phyloP scores from a whole-genome alignment of 331 rosid genomes.

The Acacia pycnantha region DNA sequence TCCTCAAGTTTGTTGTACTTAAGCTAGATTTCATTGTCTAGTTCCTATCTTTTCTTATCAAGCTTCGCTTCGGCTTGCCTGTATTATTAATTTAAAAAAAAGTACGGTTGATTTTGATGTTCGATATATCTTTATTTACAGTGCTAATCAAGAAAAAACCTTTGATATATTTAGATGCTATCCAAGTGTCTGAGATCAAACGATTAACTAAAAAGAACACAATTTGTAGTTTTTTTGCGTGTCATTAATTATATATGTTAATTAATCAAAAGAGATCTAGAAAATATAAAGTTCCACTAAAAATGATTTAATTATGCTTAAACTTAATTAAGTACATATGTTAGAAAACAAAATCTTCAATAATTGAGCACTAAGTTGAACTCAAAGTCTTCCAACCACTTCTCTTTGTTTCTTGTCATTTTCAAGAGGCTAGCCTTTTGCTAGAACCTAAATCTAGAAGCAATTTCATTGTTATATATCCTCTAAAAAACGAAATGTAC shows the following conservation, averaged over 20 bases:
- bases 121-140: background rate
- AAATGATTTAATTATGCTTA: background rate
- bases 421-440: background rate
- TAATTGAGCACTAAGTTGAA: slow-evolving; percentile 7
- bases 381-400: background rate
- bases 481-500: background rate
- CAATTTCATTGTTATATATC: background rate
- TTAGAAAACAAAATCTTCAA: background rate
- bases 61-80: too few species aligned
- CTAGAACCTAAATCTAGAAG: background rate
- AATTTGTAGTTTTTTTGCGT: too few species aligned
- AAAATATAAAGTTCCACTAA: slow-evolving; percentile 25
- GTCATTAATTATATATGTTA: slow-evolving; percentile 1
- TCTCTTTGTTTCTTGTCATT: slow-evolving; percentile 7
- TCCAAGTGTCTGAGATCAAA: slow-evolving; percentile 38
- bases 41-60: too few species aligned
- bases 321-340: background rate
- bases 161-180: background rate
- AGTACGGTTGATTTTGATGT: background rate
- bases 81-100: too few species aligned
- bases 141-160: background rate
- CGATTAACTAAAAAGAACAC: background rate
- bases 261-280: slow-evolving; percentile 10
- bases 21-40: too few species aligned
- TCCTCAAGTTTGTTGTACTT: too few species aligned